Conservation (phyloP, 2,329 filamentous ascomycete species). For the Diaporthe capsici region DNA sequence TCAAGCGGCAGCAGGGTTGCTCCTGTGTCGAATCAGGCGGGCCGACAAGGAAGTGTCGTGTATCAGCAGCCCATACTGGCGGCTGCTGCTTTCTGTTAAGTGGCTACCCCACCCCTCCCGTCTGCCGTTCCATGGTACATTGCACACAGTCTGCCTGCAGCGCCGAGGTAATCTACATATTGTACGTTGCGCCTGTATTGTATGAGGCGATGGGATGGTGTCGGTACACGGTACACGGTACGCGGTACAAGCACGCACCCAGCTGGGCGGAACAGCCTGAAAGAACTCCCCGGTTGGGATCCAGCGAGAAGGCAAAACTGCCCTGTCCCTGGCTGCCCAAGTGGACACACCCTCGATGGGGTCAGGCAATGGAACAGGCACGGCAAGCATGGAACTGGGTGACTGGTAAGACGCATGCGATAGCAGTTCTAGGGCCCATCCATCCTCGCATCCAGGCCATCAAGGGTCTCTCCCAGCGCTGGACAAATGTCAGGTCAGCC, state of each 20-base stretch:
- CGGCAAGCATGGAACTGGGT: background rate
- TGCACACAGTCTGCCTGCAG: background rate
- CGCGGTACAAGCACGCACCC: constrained; percentile 7
- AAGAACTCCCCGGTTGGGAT: constrained; percentile 32
- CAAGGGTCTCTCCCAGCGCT: constrained; percentile 8
- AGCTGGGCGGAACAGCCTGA: constrained; percentile 32
- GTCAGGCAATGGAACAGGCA: background rate
- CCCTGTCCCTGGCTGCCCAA: constrained; percentile 14
- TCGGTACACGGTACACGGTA: background rate
- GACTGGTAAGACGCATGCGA: background rate
- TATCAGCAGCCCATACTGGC: constrained; percentile 38
- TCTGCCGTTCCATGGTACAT: background rate
- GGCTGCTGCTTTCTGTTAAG: constrained; percentile 34
- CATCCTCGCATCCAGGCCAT: background rate
- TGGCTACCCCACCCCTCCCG: constrained; percentile 27
- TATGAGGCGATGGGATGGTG: background rate
- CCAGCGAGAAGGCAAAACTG: background rate
- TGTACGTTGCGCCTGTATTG: background rate
- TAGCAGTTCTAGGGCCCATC: constrained; percentile 11
- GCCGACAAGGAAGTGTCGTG: constrained; percentile 5
- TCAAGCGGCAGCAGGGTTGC: constrained; percentile 10
- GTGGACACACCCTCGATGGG: background rate
- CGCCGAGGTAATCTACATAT: background rate
- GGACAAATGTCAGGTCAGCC: background rate
- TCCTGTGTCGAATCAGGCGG: constrained; percentile 29